Percentiles rank a stretch among this genome's conserved stretches.
phyloP scores from a whole-genome alignment of 1,284 basidiomycete species.

The Garcileccinum viscosum region DNA sequence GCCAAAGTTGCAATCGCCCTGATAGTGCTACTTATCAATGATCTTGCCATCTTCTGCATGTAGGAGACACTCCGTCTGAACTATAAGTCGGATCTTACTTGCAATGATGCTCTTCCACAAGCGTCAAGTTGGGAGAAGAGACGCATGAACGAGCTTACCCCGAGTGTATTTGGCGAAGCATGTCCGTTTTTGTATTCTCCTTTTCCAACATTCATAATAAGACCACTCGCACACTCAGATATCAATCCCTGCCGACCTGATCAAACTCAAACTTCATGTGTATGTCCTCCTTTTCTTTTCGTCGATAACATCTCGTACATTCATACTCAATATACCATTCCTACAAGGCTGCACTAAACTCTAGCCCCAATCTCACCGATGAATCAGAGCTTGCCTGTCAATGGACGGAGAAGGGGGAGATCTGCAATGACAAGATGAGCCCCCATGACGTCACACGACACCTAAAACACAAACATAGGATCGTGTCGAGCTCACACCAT shows the following conservation, averaged over 20 bases:
- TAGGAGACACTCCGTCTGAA: no score
- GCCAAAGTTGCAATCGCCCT: background rate
- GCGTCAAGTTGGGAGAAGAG: background rate
- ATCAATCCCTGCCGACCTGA: background rate
- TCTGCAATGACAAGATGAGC: constrained; percentile 5
- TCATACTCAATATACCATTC: no score
- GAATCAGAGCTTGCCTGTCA: background rate
- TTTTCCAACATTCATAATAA: no score
- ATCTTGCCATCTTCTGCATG: no score
- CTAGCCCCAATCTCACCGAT: no score
- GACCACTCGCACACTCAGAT: no score
- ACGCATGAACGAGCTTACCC: no score
- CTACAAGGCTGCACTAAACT: no score
- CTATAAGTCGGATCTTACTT: background rate
- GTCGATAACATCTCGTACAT: no score
- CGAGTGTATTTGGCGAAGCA: no score
- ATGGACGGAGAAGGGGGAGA: background rate
- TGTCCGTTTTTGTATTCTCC: no score
- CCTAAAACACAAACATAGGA: constrained; percentile 1
- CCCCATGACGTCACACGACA: constrained; percentile 2
- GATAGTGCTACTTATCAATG: no score
- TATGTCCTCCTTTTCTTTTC: constrained; percentile 1
- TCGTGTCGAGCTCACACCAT: background rate
- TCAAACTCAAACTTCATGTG: constrained; percentile 2
- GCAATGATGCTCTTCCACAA: background rate